Evolutionary conservation across 495 filamentous ascomycete genomes (phyloP), one percentile per base, ranked within the genome.

Genomic region (Hamigera avellanea): DNA sequence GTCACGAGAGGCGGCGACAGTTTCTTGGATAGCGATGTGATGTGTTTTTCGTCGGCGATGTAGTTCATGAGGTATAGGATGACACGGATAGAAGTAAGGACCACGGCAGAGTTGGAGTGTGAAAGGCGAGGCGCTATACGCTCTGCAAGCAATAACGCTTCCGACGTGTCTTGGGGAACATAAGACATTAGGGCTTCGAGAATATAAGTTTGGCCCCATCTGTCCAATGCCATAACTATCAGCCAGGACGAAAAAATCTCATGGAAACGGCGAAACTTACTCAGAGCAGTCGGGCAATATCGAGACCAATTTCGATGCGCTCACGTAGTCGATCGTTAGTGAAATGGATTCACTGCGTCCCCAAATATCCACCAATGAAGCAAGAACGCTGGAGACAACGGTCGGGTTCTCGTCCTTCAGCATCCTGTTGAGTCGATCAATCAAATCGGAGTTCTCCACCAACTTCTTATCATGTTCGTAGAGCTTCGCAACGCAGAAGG

Each of bases 61-160:
- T 99, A 99, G 62, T 99, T 99, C 85, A 96, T 93, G 36, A 99
- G 73, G 50, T 96, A 99, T 26, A 99, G 72, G 34, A 99, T 85
- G 15, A 96, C 91, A 43, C 91, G 78, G 40, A 94, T 94, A 43
- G 84, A 91, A 9, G 93, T 99, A 17, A 99, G 70, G 3, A 96
- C 91, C 15, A 99, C 91, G 2, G 91, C 81, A 8, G 89, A 95
- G 54, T 99, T 99, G 25, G 83, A 86, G 54, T 99, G 91, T 10
- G 91, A 93, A 10, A 99, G 68, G 14, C 93, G 85, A 12, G 89
- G 93, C 2, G 88, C 76, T 46, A 99, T 86, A 38, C 91, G 80
- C 55, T 96, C 91, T 18, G 91, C 91, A 29, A 99, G 75, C 17
- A 96, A 67, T 8, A 83, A 69, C 5, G 91, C 88, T 57, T 99